Evolutionary conservation across 1,284 basidiomycete species (phyloP).

Genomic region (Sutorius eximius): DNA sequence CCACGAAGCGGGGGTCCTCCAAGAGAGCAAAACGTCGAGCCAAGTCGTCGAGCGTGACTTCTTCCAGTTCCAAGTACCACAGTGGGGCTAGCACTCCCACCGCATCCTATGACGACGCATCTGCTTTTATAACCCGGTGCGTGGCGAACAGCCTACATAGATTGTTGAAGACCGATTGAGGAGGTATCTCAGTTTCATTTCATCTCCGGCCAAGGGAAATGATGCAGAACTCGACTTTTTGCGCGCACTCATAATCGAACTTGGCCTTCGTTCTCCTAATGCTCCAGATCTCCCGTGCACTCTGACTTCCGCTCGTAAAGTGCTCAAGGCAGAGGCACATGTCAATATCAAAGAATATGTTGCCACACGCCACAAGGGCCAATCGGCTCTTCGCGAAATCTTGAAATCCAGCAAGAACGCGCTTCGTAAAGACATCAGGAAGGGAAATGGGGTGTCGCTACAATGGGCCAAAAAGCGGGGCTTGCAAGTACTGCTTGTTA

Average conservation of each 20-base stretch:
- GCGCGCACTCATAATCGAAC: constrained; percentile 56
- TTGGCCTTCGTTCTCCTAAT: constrained; percentile 47
- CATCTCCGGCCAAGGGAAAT: constrained; percentile 32
- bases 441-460: constrained; percentile 46
- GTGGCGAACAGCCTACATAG: not conserved
- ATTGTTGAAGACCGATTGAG: not conserved
- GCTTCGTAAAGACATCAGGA: constrained; percentile 58
- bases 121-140: constrained; percentile 31
- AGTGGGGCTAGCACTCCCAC: constrained; percentile 12
- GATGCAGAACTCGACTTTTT: constrained; percentile 47
- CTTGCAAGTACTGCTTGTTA: constrained; percentile 60
- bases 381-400: constrained; percentile 56
- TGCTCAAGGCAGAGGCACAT: constrained; percentile 64
- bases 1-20: not conserved
- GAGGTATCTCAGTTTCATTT: constrained; percentile 21
- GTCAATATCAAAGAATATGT: constrained; percentile 73
- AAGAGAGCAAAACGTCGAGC: constrained; percentile 1
- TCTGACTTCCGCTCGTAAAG: constrained; percentile 57
- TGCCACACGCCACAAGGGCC: constrained; percentile 60
- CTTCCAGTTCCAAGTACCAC: constrained; percentile 6
- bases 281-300: constrained; percentile 50
- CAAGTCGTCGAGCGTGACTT: constrained; percentile 1
- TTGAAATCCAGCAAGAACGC: constrained; percentile 62
- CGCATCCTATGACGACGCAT: constrained; percentile 28
- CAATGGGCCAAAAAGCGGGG: constrained; percentile 65